Evolutionary conservation across 768 basidiomycete species (phyloP), one percentile per base, ranked within the genome.

Genomic region (Pisolithus tinctorius): DNA sequence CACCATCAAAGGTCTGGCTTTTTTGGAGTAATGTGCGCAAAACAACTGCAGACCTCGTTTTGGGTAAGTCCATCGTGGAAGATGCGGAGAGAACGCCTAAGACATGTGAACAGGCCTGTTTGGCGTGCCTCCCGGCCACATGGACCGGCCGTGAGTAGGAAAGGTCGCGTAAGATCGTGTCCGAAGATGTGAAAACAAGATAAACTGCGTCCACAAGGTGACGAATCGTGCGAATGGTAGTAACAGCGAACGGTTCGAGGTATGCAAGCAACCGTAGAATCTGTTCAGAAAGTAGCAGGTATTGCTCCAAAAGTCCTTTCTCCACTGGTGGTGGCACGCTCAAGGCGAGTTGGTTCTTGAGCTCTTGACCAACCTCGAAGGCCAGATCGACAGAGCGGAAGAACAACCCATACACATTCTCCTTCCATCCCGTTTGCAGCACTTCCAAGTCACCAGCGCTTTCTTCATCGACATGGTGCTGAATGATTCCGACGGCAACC

Each of bases 401-500:
- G 13, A 81, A 59, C 41, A 87, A 65, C 16, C 82, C 82, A 52
- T 82, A 80, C 4, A 70, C 69, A 3, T 76, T 70, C 55, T 83
- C 82, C 5, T 74, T 71, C 85, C 86, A 86, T 46, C 82, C 75
- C 1, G 74, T 70, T 48, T 82, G 70, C 11, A 86, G 65, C 9
- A 82, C 68, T 11, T 67, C 71, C 73, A 75, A 80, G 51, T 83
- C 82, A 6, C 78, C 82, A 37, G 71, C 65, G 17, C 78, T 77
- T n/a, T 72, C 70, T 16, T 71, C 66, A 10, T 66, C 66, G 1
- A 88, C 63, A 44, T 83, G 82, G 20, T 71, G 71, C 29, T 71
- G 63, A 7, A 89, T 62, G 13, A 87, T 68, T 0, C 80, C 80
- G 13, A 86, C 58, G 0, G 86, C 81, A 27, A 86, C 80, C 2